Evolutionary conservation across 2,329 filamentous ascomycete species (phyloP).

Genomic region (Sphaerulina musiva): DNA sequence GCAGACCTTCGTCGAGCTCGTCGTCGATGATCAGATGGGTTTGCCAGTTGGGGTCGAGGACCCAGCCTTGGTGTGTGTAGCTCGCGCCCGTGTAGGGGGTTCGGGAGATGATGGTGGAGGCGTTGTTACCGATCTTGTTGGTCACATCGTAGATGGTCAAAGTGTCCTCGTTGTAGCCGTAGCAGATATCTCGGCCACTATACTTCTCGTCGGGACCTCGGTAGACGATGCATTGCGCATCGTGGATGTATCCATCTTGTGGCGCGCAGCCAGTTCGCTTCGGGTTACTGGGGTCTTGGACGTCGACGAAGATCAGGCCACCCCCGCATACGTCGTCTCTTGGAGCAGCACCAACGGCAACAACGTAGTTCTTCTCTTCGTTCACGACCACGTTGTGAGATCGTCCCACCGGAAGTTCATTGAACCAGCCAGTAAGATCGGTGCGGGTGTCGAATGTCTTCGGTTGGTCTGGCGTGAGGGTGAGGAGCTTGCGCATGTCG

Average conservation of each 20-base stretch:
- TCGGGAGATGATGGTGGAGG: conserved; percentile 41
- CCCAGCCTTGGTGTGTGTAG: conserved; percentile 52
- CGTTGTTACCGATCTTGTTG: conserved; percentile 34
- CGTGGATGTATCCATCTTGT: conserved; percentile 51
- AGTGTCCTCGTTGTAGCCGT: conserved; percentile 47
- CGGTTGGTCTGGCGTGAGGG: conserved; percentile 41
- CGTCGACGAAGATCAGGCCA: conserved; percentile 51
- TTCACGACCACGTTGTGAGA: conserved; percentile 51
- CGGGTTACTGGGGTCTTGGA: conserved; percentile 47
- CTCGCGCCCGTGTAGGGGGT: conserved; percentile 45
- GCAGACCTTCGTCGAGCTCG: conserved; percentile 48
- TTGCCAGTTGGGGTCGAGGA: conserved; percentile 43
- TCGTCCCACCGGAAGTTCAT: conserved; percentile 42
- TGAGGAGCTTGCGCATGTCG: conserved; percentile 54
- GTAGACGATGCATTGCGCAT: conserved; percentile 52
- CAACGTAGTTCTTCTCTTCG: conserved; percentile 45
- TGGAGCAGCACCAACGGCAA: conserved; percentile 39
- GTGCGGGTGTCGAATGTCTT: conserved; percentile 38
- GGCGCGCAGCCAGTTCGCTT: conserved; percentile 46
- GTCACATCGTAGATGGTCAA: conserved; percentile 44
- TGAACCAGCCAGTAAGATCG: conserved; percentile 37
- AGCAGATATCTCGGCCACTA: conserved; percentile 46
- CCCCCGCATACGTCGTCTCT: conserved; percentile 41
- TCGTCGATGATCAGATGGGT: conserved; percentile 49
- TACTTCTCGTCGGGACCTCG: conserved; percentile 44